Evolutionary conservation across 768 basidiomycete species (phyloP), one percentile per base, ranked within the genome.

Genomic region (Rhodotorula toruloides): DNA sequence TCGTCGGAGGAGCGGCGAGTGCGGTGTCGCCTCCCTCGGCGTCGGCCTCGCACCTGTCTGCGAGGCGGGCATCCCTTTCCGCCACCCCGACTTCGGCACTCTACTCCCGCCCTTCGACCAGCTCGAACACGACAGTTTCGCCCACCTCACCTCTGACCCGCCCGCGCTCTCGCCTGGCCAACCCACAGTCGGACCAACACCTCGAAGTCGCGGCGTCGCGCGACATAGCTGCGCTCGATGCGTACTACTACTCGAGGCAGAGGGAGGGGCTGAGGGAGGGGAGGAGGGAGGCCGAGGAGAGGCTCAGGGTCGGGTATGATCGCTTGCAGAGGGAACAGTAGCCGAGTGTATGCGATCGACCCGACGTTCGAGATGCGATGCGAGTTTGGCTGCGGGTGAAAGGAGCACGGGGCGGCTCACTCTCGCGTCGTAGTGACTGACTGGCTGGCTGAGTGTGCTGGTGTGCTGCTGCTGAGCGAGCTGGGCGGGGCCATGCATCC

Each of bases 201-300:
- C 61, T 63, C 50, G 65, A 65, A 48, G 12, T 54, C 3, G 40
- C 21, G 9, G 65, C 69, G 21, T 50, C 40, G 32, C 1, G 60
- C 7, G 65, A 63, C 61, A 47, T 70, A 34, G 52, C 49, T 39
- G 44, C 57, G 36, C 27, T 70, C 31, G 58, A 65, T 21, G 53
- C 44, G 22, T 61, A 61, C 60, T 61, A 61, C 36, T 29, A 39
- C 19, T 10, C 27, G 50, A 13, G 59, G 37, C 34, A 31, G 13
- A 19, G 58, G 17, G 22, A 39, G 32, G 36, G 36, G 43, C 22
- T 34, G 37, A 29, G 58, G 39, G 10, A 47, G 48, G 19, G 1
- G 43, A 44, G 42, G 52, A 25, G 52, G 7, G 60, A 44, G 34
- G 60, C 60, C n/a, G 60, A 61, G 52, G 43, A 61, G 60, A 22